These are phyloP conservation scores for Pythium biforme DNA, from an alignment of 352 stramenopile species.

Conservation along the genomic window DNA sequence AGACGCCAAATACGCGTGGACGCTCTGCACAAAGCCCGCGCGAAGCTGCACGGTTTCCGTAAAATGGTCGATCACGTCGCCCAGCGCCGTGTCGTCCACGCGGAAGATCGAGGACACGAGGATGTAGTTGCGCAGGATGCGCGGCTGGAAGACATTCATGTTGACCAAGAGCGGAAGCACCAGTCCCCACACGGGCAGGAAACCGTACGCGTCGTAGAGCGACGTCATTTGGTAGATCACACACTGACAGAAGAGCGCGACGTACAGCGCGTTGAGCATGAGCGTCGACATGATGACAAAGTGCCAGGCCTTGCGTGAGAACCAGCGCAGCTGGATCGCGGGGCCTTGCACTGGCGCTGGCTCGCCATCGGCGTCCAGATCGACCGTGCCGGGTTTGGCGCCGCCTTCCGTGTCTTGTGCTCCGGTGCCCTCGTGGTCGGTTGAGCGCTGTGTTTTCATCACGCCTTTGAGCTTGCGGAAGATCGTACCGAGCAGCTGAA, in stretches of 20 bases:
- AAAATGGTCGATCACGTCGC: slow-evolving; percentile 31
- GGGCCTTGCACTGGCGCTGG: neutral
- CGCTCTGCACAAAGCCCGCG: slow-evolving; percentile 19
- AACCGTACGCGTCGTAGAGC: slow-evolving; percentile 15
- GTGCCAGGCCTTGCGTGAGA: slow-evolving; percentile 29
- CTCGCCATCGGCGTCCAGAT: neutral
- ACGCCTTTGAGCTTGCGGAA: slow-evolving; percentile 13
- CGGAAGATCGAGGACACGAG: slow-evolving; percentile 25
- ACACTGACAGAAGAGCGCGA: slow-evolving; percentile 32
- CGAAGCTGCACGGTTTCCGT: slow-evolving; percentile 26
- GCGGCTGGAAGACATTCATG: slow-evolving; percentile 26
- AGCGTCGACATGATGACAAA: slow-evolving; percentile 25
- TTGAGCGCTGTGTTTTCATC: neutral
- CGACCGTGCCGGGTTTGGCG: neutral
- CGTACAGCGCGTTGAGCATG: slow-evolving; percentile 31
- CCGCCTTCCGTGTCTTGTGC: neutral
- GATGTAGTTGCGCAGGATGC: slow-evolving; percentile 29
- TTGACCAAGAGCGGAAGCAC: slow-evolving; percentile 27
- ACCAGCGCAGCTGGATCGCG: slow-evolving; percentile 14
- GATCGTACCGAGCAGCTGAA: slow-evolving; percentile 21
- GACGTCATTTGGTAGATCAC: slow-evolving; percentile 23
- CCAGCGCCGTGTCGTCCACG: slow-evolving; percentile 27
- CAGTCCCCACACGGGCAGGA: neutral
- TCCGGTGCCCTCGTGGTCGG: neutral
- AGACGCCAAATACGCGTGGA: slow-evolving; percentile 21